phyloP scores from a whole-genome alignment of 106 monocot genomes.

The Allium cepa region DNA sequence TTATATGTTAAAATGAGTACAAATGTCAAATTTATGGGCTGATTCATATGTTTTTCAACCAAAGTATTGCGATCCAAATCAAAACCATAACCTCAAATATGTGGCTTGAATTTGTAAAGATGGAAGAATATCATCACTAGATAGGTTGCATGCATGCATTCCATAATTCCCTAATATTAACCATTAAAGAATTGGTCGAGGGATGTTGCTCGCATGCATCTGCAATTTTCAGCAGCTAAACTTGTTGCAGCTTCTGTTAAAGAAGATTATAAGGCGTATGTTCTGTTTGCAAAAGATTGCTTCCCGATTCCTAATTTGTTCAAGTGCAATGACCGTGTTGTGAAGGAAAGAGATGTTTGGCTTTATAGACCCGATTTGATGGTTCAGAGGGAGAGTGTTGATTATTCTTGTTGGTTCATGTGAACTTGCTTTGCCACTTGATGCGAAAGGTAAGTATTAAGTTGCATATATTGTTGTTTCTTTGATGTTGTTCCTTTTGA shows the following conservation, averaged over 20 bases:
- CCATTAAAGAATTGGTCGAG: constrained; percentile 55
- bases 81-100: too few relatives aligned
- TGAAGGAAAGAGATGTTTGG: constrained; percentile 49
- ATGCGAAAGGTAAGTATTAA: constrained; percentile 27
- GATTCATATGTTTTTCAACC: too few relatives aligned
- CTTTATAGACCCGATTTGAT: constrained; percentile 48
- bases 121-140: too few relatives aligned
- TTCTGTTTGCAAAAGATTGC: constrained; percentile 63
- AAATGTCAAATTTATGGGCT: too few relatives aligned
- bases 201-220: constrained; percentile 69
- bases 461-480: too few relatives aligned
- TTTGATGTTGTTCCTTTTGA: too few relatives aligned
- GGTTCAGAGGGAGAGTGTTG: constrained; percentile 42
- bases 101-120: too few relatives aligned
- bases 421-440: constrained; percentile 52
- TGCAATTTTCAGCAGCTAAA: constrained; percentile 73
- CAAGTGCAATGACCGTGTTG: constrained; percentile 45
- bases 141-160: too few relatives aligned
- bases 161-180: too few relatives aligned
- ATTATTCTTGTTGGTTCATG: constrained; percentile 68
- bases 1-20: too few relatives aligned
- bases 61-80: too few relatives aligned
- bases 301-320: constrained; percentile 83
- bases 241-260: constrained; percentile 25
- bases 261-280: constrained; percentile 21